Evolutionary conservation across 208 protist genomes (phyloP).

Genomic region (Vickermania ingenoplastis): DNA sequence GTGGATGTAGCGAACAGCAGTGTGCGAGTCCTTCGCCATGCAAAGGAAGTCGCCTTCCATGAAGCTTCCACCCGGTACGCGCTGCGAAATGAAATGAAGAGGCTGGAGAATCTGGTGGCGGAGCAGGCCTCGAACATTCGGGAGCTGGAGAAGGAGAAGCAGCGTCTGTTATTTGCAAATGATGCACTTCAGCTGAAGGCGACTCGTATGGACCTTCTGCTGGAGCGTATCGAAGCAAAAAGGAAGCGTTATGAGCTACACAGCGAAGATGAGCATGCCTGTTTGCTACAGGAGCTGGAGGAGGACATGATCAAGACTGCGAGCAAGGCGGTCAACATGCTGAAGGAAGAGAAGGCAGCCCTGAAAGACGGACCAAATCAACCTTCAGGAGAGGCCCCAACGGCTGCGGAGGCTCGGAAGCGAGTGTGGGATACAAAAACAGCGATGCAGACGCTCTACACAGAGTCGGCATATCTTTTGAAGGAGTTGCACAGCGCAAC

Average conservation of each 20-base stretch:
- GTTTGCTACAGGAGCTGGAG: conserved; percentile 61
- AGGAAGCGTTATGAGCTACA: conserved; percentile 43
- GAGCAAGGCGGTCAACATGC: conserved; percentile 34
- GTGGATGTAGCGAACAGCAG: conserved; percentile 51
- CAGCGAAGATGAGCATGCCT: conserved; percentile 41
- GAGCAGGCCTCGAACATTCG: conserved; percentile 14
- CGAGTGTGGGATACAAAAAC: conserved; percentile 31
- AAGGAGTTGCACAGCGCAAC: conserved; percentile 27
- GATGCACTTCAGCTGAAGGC: conserved; percentile 44
- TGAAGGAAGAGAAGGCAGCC: conserved; percentile 14
- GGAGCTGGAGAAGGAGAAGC: conserved; percentile 20
- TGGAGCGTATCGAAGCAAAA: conserved; percentile 45
- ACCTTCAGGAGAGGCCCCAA: conserved; percentile 30
- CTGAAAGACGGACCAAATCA: conserved; percentile 5
- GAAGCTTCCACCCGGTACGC: conserved; percentile 23
- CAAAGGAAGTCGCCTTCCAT: conserved; percentile 42
- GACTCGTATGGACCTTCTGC: conserved; percentile 58
- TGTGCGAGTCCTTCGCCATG: conserved; percentile 46
- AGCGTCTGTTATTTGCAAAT: conserved; percentile 12
- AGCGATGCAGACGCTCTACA: conserved; percentile 42
- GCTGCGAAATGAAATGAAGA: conserved; percentile 11
- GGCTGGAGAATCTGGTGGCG: conserved; percentile 11
- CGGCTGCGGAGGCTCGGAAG: conserved; percentile 26
- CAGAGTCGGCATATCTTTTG: conserved; percentile 49
- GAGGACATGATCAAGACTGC: conserved; percentile 36